Conservation (phyloP, 1,139 yeast genomes). For the Saccharomyces hybrid region DNA sequence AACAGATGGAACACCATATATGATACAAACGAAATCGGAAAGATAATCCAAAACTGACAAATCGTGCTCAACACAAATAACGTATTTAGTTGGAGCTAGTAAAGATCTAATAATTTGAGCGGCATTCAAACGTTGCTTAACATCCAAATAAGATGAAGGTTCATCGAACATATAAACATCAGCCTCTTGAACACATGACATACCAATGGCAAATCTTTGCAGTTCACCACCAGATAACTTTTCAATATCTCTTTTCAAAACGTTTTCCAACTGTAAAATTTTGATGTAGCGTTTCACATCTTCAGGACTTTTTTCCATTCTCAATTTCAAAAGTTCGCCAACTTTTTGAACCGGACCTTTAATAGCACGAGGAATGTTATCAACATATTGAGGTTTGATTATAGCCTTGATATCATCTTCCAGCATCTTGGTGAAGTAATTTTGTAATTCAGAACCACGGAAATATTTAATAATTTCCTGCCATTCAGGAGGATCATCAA, state of each 20-base stretch:
- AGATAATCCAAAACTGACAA: conserved; percentile 92
- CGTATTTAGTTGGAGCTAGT: conserved; percentile 65
- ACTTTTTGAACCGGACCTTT: conserved; percentile 86
- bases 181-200: conserved; percentile 92
- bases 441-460: conserved; percentile 96
- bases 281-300: conserved; percentile 56
- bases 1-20: conserved; percentile 96
- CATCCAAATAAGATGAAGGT: conserved; percentile 97
- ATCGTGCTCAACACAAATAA: conserved; percentile 97
- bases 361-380: conserved; percentile 91
- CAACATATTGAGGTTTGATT: conserved; percentile 97
- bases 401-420: conserved; percentile 93
- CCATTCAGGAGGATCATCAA: conserved; percentile 97
- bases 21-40: conserved; percentile 91
- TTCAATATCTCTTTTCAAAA: conserved; percentile 76
- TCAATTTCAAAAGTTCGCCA: conserved; percentile 69
- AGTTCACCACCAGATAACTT: conserved; percentile 96
- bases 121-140: conserved; percentile 96
- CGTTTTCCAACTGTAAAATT: conserved; percentile 63
- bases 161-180: conserved; percentile 98
- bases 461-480: conserved; percentile 81
- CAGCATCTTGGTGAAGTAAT: conserved; percentile 85
- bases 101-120: conserved; percentile 88
- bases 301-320: conserved; percentile 58
- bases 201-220: conserved; percentile 95